These are phyloP conservation scores for Ceriops decandra DNA, from an alignment of 345 rosid species.

Conservation along the genomic window DNA sequence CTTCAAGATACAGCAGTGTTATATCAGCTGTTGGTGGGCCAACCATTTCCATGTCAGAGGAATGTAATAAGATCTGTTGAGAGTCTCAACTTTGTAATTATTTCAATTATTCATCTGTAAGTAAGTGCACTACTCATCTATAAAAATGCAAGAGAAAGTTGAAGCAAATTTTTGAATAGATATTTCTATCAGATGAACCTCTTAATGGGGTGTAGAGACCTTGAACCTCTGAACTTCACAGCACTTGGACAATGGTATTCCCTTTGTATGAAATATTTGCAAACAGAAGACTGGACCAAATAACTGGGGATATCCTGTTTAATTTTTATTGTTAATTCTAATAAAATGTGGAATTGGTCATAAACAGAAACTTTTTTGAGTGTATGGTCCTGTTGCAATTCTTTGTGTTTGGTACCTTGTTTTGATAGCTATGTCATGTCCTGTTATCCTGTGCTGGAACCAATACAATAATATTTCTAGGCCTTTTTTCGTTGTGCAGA, in stretches of 20 bases:
- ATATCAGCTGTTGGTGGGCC: conserved; percentile 19
- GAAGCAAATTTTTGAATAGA: background rate
- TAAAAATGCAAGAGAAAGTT: background rate
- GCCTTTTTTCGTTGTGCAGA: conserved; percentile 21
- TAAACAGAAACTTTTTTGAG: background rate
- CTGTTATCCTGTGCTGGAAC: background rate
- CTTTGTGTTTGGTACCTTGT: background rate
- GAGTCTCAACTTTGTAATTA: background rate
- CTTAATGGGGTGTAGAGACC: background rate
- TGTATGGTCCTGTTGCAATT: too few species aligned
- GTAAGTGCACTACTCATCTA: background rate
- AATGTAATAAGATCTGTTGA: conserved; percentile 8
- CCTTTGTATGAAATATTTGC: background rate
- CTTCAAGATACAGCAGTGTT: conserved; percentile 26
- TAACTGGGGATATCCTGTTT: background rate
- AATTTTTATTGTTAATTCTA: background rate
- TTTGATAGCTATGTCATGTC: background rate
- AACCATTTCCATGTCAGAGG: conserved; percentile 36
- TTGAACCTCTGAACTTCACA: background rate
- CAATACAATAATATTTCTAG: too few species aligned
- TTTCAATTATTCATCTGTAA: background rate
- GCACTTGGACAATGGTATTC: too few species aligned
- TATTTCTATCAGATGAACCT: background rate
- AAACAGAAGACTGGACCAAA: background rate
- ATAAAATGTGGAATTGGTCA: background rate